Evolutionary conservation across 495 filamentous ascomycete genomes (phyloP), one percentile per base, ranked within the genome.

Genomic region (Corynascus novoguineensis): DNA sequence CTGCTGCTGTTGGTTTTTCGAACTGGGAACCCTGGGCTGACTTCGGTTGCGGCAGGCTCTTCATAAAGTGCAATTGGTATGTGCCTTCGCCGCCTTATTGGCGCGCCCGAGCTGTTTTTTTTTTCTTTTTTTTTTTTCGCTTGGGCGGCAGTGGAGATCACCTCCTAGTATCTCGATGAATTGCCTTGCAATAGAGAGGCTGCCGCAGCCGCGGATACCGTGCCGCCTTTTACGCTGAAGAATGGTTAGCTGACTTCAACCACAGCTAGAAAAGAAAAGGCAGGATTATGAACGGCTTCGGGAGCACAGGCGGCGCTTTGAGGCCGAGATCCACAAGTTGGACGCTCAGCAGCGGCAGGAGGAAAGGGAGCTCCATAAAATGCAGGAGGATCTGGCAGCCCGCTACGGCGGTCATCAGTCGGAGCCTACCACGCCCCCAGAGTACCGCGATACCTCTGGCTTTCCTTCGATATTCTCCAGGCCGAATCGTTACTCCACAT

Each of bases 391-490:
- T 52, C 73, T 97, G 59, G 46, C 38, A 17, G 73, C 83, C 61
- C 59, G 68, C 34, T 64, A 65, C 32, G 72, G 80, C 57, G 88
- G 88, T 34, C 86, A 89, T 55, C 85, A 89, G 69, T 92, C 90
- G 50, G 92, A 97, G 73, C 92, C 92, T 9, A 96, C 93, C 12
- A 98, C 95, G 17, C 93, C 93, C n/a, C 93, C 93, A 19, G 93
- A 97, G 68, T 89, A 90, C 67, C 86, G 83, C 59, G 90, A 96
- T 60, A 71, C 64, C 50, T 78, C 80, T 50, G 81, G 83, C 31
- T 85, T 93, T 63, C 81, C 89, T 47, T 81, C 83, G 61, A 79
- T 85, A 42, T 85, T 89, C 57, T 83, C 87, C 35, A 83, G 89
- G 19, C 87, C 87, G 21, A 88, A 88, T 62, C 82, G 90, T 50